Conservation (phyloP, 2,329 filamentous ascomycete species). For the Raffaelea deltoideospora region DNA sequence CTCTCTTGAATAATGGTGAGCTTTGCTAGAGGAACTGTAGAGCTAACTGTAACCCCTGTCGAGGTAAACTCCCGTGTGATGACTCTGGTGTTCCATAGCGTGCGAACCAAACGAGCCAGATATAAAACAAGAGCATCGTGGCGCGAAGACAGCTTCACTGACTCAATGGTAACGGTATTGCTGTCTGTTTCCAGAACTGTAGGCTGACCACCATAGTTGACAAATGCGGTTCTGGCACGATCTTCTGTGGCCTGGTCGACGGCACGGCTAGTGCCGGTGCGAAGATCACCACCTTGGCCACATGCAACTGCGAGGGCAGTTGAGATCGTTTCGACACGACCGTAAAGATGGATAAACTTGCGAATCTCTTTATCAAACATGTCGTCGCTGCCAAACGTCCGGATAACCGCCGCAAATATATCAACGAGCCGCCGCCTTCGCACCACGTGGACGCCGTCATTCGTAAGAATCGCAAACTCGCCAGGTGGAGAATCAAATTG, state of each 20-base stretch:
- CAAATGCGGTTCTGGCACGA: conserved; percentile 71
- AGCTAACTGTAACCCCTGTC: conserved; percentile 46
- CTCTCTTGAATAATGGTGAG: conserved; percentile 66
- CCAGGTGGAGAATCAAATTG: conserved; percentile 75
- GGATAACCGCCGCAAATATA: conserved; percentile 72
- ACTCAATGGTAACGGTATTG: conserved; percentile 58
- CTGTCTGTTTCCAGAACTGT: conserved; percentile 66
- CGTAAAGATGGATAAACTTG: conserved; percentile 74
- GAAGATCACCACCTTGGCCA: conserved; percentile 68
- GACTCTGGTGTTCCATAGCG: conserved; percentile 72
- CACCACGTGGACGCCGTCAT: conserved; percentile 76
- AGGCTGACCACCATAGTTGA: conserved; percentile 82
- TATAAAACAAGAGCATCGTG: conserved; percentile 83
- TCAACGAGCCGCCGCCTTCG: conserved; percentile 76
- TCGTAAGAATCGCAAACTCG: conserved; percentile 84
- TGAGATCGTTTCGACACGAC: conserved; percentile 75
- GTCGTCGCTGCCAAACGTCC: conserved; percentile 59
- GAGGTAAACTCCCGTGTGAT: conserved; percentile 56
- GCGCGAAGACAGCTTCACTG: conserved; percentile 72
- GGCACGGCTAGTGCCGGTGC: conserved; percentile 57
- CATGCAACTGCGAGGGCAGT: conserved; percentile 90
- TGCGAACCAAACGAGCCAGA: conserved; percentile 72
- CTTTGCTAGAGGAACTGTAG: conserved; percentile 53
- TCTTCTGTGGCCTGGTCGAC: conserved; percentile 79
- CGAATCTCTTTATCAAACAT: conserved; percentile 69